Evolutionary conservation across 202 grass and related monocot genomes (phyloP), one percentile per base, ranked within the genome.

Genomic region (Schoenoplectus triqueter): DNA sequence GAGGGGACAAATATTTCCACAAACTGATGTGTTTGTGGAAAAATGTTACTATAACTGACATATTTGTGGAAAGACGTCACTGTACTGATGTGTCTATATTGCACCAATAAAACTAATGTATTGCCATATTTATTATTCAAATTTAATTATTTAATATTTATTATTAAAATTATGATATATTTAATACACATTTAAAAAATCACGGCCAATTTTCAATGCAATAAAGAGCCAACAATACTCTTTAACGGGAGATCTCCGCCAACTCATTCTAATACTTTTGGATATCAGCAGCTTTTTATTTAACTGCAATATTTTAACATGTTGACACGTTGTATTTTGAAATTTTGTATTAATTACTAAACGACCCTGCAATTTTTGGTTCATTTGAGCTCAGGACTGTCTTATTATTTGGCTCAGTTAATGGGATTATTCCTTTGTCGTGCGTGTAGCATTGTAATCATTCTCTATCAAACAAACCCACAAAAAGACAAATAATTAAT

Each of bases 371-470:
- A 60, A 77, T 41, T 41, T 42, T 10, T 22, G 80, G 11, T 22
- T 65, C 70, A 31, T 49, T 55, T 75, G 42, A 62, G 14, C 54
- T 15, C n/a, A 70, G 54, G 22, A 15, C 83, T 85, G 70, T 85
- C 41, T 50, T 64, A 49, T 85, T 78, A 60, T 51, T 49, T 78
- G 9, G 14, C 66, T 75, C 31, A 73, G 62, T 85, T 31, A 66
- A 60, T 59, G 69, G 55, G 7, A 65, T 61, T 46, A 85, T 75
- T 76, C 13, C 13, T 59, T 59, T 59, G 55, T 59, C 55, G 14
- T 59, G 2, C 2, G 55, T 59, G 11, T 59, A 61, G 59, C 31
- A 40, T 18, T 4, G 5, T 57, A 11, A 55, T 11, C 7, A 57
- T 57, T 57, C 55, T 57, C 9, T 57, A 57, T 2, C 7, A 10